Percentiles rank a stretch among this genome's conserved stretches.
Conservation (phyloP, 2,329 filamentous ascomycete species). For the Nemania sp. region DNA sequence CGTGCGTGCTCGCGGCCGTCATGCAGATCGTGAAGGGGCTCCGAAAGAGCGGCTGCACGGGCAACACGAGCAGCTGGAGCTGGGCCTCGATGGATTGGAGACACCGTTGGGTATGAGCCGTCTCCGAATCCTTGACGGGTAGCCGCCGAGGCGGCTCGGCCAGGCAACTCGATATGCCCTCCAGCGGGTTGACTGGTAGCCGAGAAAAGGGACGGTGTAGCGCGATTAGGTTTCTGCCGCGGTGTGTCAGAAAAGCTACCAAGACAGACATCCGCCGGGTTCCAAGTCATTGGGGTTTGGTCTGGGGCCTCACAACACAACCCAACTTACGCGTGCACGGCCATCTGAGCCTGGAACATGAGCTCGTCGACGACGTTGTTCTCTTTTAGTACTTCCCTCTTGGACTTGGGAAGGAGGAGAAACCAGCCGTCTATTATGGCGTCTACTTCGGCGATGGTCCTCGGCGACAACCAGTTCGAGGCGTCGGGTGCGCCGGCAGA, state of each 20-base stretch:
- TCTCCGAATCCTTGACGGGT: conserved; percentile 14
- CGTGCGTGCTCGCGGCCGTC: conserved; percentile 24
- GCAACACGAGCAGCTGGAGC: conserved; percentile 24
- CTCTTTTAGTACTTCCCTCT: conserved; percentile 26
- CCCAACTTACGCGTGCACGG: conserved; percentile 27
- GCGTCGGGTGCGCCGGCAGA: conserved; percentile 25
- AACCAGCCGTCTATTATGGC: conserved; percentile 30
- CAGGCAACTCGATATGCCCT: conserved; percentile 25
- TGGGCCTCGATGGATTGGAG: conserved; percentile 29
- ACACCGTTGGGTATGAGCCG: conserved; percentile 26
- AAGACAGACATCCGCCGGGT: too few species aligned
- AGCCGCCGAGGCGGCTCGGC: conserved; percentile 21
- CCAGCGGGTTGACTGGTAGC: conserved; percentile 21
- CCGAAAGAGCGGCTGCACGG: conserved; percentile 20
- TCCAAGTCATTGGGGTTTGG: too few species aligned
- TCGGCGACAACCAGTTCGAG: conserved; percentile 25
- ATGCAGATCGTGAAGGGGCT: conserved; percentile 30
- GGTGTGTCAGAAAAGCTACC: conserved; percentile 4
- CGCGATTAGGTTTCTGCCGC: conserved; percentile 21
- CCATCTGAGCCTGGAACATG: conserved; percentile 32
- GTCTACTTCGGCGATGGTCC: conserved; percentile 28
- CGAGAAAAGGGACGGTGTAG: conserved; percentile 28
- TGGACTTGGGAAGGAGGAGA: conserved; percentile 25
- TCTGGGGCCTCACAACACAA: too few species aligned
- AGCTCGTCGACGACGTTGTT: conserved; percentile 28